phyloP scores from a whole-genome alignment of 768 basidiomycete genomes.

The Rhodotorula graminis region DNA sequence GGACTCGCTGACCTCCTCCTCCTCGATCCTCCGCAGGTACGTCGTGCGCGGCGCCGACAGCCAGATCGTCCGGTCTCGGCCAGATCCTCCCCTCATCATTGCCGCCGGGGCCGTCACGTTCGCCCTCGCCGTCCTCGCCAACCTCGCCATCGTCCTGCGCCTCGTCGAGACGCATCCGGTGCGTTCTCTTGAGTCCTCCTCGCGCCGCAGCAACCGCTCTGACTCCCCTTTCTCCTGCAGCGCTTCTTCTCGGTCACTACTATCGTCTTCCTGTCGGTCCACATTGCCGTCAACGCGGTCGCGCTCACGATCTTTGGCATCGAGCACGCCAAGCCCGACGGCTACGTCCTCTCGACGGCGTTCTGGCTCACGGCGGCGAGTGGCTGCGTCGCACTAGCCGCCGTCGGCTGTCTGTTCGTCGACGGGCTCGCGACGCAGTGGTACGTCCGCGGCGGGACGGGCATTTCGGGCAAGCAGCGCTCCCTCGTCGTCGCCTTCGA shows the following conservation, averaged over 20 bases:
- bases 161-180: constrained; percentile 18
- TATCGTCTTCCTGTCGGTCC: not conserved
- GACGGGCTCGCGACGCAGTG: constrained; percentile 13
- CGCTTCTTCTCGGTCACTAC: constrained; percentile 24
- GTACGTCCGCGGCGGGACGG: constrained; percentile 4
- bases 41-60: not conserved
- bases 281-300: constrained; percentile 17
- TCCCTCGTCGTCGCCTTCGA: constrained; percentile 14
- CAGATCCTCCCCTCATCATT: constrained; percentile 20
- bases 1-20: not conserved
- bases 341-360: constrained; percentile 28
- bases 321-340: constrained; percentile 2
- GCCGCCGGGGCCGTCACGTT: constrained; percentile 10
- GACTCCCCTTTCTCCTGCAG: not conserved
- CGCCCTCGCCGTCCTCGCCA: constrained; percentile 8
- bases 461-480: constrained; percentile 9
- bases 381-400: constrained; percentile 8
- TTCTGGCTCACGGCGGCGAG: constrained; percentile 24
- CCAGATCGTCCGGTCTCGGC: not conserved
- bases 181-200: not conserved
- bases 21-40: constrained; percentile 6
- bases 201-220: accelerated
- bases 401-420: not conserved
- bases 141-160: constrained; percentile 15
- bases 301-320: constrained; percentile 13